phyloP scores from a whole-genome alignment of 257 asterid genomes.

The Vinca minor region DNA sequence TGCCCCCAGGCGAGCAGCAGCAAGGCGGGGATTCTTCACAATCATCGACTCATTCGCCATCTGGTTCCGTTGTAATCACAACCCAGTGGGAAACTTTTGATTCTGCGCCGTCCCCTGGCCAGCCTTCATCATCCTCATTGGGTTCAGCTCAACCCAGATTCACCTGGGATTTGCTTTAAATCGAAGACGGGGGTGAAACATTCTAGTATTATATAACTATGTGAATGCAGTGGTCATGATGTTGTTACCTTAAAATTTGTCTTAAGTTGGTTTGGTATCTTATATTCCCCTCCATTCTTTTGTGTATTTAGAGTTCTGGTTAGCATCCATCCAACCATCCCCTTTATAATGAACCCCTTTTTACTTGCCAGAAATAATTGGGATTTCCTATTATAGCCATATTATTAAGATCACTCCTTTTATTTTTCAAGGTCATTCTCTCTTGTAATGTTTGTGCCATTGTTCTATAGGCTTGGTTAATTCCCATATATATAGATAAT shows the following conservation, averaged over 20 bases:
- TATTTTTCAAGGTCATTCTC: background rate
- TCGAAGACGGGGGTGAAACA: background rate
- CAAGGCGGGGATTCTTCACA: slow-evolving; percentile 7
- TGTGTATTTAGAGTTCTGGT: slow-evolving; percentile 28
- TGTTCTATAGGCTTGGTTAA: background rate
- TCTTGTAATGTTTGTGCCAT: slow-evolving; percentile 8
- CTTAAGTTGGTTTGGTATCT: slow-evolving; percentile 23
- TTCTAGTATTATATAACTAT: slow-evolving; percentile 16
- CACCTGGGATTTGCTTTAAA: slow-evolving; percentile 43
- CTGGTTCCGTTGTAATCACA: slow-evolving; percentile 35
- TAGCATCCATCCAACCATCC: too few species aligned
- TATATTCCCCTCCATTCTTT: slow-evolving; percentile 27
- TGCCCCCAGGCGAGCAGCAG: slow-evolving; percentile 13
- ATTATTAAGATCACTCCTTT: slow-evolving; percentile 1
- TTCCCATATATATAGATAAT: background rate
- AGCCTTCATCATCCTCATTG: slow-evolving; percentile 15
- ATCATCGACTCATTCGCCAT: slow-evolving; percentile 20
- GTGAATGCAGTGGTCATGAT: slow-evolving; percentile 21
- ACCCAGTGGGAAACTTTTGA: slow-evolving; percentile 46
- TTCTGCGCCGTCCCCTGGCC: slow-evolving; percentile 17
- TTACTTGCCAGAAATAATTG: slow-evolving; percentile 23
- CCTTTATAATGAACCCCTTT: slow-evolving; percentile 12
- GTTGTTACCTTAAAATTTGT: background rate
- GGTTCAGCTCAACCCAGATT: slow-evolving; percentile 27
- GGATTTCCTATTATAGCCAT: slow-evolving; percentile 17